Evolutionary conservation across 1,284 basidiomycete species (phyloP), one percentile per base, ranked within the genome.

Genomic region (Pseudomicrostroma phylloplanum): DNA sequence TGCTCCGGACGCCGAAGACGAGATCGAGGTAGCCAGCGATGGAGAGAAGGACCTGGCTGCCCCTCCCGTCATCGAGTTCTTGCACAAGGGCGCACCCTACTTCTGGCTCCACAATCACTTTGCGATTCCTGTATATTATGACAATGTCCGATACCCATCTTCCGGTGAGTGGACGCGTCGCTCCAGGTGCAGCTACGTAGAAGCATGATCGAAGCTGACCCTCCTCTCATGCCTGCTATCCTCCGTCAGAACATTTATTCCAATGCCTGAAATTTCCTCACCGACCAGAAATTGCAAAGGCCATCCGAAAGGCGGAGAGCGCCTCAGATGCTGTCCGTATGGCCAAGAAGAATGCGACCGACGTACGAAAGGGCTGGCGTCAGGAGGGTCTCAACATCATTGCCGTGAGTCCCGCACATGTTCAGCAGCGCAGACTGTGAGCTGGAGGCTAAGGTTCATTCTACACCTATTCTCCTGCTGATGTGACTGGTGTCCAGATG

Each of bases 241-340:
- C 6, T 25, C 6, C 6, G 25, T 9, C 53, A 59, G 72, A 74
- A 57, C 72, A 74, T 59, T 61, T 73, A 2, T 74, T 74, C 61
- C 72, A 74, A 59, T 60, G 69, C 13, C 56, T 64, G 36, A 74
- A 74, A 21, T 74, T 74, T 56, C 68, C 67, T 12, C 55, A 65
- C 36, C 63, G 61, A n/a, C 69, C 72, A 0, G 65, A 71, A 1
- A 57, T 75, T 15, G 72, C 68, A 1, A 43, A 56, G 56, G 72
- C 71, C 39, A 64, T 75, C n/a, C 68, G 73, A 23, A 70, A 71
- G 41, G 60, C 68, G 1, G 56, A 63, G 13, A 62, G 54, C 1
- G 64, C 73, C 1, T 26, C 64, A 2, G 73, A 73, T 17, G 73
- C 73, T 0, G 67, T 70, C 26, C 62, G 60, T 8, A 58, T 69